Base-by-base conservation (phyloP, 805 yeast genomes). In the Kodamaea jinghongensis region DNA sequence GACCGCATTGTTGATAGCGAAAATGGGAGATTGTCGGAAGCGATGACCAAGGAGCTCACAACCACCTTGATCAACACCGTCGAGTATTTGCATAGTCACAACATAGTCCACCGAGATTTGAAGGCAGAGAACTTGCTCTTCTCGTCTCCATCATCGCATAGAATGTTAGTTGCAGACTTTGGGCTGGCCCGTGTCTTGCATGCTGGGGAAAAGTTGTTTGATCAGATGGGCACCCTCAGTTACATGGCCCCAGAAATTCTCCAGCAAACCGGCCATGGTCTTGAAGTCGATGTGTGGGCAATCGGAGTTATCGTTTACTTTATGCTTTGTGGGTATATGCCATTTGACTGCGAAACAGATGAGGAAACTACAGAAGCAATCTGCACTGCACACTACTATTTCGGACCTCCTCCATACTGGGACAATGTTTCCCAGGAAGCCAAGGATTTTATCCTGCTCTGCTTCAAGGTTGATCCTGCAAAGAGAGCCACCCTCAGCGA, bases 171-270 rank as follows among this genome's bases (percentile, higher is more conserved):
- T 31, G 82, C 81, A 7, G 83, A 78, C 53, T 83, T 83, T 56
- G 89, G 90, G 2, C 61, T 81, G 20, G 83, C 88, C 10, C 60
- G 78, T 9, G 66, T 73, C 28, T 58, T 75, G 6, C 65, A 63
- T 23, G 17, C 50, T 17, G 38, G 45, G 31, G 54, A 64, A 49
- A 52, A 60, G 48, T 45, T 71, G 45, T 57, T 66, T 45, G 67
- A 83, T 42, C 60, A 79, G 28, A 70, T 83, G 51, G 91, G 91
- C 0, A 84, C 91, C 1, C 72, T 83, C 5, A 80, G 86, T 14
- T 83, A 83, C 58, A 78, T 83, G 75, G 83, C 90, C 0, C 91
- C 91, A 1, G 90, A 83, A 52, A 57, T 61, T 36, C 70, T 84
- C 29, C 65, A 76, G 39, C 64, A 73, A 36, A 55, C 63, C 29